Base-by-base conservation (phyloP, 108 stramenopile genomes). In the Nannochloropsis oceanica region DNA sequence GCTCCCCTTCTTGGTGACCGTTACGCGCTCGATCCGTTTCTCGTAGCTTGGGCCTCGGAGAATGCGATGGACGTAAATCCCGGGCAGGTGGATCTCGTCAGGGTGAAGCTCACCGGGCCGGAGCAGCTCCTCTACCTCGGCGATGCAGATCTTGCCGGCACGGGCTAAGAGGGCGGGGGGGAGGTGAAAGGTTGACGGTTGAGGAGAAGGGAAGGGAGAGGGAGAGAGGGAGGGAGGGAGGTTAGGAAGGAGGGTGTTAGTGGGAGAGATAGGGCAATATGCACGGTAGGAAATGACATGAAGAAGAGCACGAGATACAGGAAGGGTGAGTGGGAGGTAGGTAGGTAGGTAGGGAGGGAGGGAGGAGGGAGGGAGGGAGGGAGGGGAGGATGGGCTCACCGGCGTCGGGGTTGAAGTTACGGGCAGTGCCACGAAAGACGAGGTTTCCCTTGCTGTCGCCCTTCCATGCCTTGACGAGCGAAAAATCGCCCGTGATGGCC, bases 381-480 rank as follows among this genome's bases (percentile, higher is more conserved):
- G 59, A 7, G 7, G 7, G 59, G n/a, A 73, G 59, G 7, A 7
- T 2, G 59, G 59, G n/a, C 59, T 22, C 2, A 73, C 59, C 59
- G 2, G 59, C 59, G 59, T 96, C 96, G 12, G 96, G 94, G 89
- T 97, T 97, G 82, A 94, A 89, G 93, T 97, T 97, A 81, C 86
- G 92, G 13, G 95, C 92, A 43, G 96, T 96, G 24, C 94, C 94
- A 42, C 93, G 80, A 90, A 95, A 97, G 79, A 96, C 87, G n/a
- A 97, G 87, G 89, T 97, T 97, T n/a, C 96, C 96, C 46, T 91
- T 89, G 25, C 94, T 95, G 90, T 97, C 96, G 1, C 94, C 96
- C 86, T 93, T 93, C 88, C 89, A 93, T 0, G 93, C 95, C 86
- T 96, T 97, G 73, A 97, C 94, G 42, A 97, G 87, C 26, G 93